phyloP scores from a whole-genome alignment of 768 basidiomycete genomes.

The Lactifluus subvellereus region DNA sequence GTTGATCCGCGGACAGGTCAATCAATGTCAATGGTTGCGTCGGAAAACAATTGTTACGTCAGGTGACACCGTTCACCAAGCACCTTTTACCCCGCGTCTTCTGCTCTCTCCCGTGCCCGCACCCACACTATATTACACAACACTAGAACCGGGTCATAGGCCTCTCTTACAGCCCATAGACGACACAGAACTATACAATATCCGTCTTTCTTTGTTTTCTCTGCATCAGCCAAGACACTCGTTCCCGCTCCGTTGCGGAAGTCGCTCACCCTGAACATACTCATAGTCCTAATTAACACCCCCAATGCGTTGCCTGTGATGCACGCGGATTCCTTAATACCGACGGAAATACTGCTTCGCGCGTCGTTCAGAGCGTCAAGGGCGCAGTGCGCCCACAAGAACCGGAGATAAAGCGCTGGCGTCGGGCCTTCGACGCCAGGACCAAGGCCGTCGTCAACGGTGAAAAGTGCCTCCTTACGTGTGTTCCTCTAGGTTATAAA shows the following conservation, averaged over 20 bases:
- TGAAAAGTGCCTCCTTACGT: conserved; percentile 58
- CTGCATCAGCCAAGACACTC: not conserved
- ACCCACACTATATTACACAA: not conserved
- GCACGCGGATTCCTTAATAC: conserved; percentile 59
- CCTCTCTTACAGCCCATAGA: not conserved
- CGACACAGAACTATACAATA: conserved; percentile 12
- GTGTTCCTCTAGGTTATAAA: not conserved
- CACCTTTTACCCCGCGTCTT: not conserved
- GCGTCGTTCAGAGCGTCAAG: conserved; percentile 58
- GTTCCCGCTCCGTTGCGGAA: not conserved
- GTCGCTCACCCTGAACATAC: not conserved
- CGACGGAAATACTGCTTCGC: conserved; percentile 33
- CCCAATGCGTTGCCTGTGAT: conserved; percentile 38
- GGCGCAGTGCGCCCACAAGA: conserved; percentile 68
- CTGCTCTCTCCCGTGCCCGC: conserved; percentile 5
- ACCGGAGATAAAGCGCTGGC: conserved; percentile 84
- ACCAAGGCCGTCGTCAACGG: conserved; percentile 66
- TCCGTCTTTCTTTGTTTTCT: not conserved
- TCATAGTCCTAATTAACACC: conserved; percentile 18
- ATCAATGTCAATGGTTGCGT: too few species aligned
- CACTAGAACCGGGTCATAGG: conserved; percentile 8
- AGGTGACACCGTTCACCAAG: not conserved
- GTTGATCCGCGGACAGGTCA: conserved; percentile 59
- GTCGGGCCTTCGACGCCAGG: conserved; percentile 76
- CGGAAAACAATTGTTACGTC: conserved; percentile 6